Evolutionary conservation across 805 yeast species (phyloP), one percentile per base, ranked within the genome.

Genomic region (Yarrowia bubula): DNA sequence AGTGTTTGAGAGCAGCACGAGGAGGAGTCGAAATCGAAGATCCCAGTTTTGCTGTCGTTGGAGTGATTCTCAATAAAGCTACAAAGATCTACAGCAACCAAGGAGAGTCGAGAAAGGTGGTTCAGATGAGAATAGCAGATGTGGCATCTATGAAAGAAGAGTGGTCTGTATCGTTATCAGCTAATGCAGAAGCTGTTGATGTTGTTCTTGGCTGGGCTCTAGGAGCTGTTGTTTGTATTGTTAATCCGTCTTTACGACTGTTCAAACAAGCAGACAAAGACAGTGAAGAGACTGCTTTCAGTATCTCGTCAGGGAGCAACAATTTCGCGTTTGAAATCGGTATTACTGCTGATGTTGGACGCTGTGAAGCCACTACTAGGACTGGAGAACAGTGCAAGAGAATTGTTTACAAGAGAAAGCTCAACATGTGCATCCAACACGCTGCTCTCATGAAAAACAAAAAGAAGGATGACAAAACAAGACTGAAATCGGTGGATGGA

Each of bases 271-370:
- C 57, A 4, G 43, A 50, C 18, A 50, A 22, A 33, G 33, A 37
- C 1, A 17, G n/a, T 14, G 60, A 51, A 8, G 37, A 22, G 9
- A 51, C 60, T 7, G 47, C 31, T 2, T 38, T 53, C 8, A 2
- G n/a, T 2, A 38, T 53, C 9, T 8, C 7, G 7, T 38, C 60
- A 5, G 61, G 47, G 2, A n/a, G 17, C 38, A 55, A 31, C 38
- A 31, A 55, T 41, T 11, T 55, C 47, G 61, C 47, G 22, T 55
- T 55, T 31, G 61, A 55, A 5, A 31, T 55, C 7, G 61, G 61
- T 1, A 31, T 55, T 3, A 55, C 61, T 1, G 22, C 61, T 1
- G 61, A 55, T 14, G 14, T 55, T 1, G 61, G 61, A 14, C 35
- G 61, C 1, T 55, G 61, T 13, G 38, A 41, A 13, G 28, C 47